These are phyloP conservation scores for Cucumis cinereus DNA, from an alignment of 306 rosid species.

Conservation along the genomic window DNA sequence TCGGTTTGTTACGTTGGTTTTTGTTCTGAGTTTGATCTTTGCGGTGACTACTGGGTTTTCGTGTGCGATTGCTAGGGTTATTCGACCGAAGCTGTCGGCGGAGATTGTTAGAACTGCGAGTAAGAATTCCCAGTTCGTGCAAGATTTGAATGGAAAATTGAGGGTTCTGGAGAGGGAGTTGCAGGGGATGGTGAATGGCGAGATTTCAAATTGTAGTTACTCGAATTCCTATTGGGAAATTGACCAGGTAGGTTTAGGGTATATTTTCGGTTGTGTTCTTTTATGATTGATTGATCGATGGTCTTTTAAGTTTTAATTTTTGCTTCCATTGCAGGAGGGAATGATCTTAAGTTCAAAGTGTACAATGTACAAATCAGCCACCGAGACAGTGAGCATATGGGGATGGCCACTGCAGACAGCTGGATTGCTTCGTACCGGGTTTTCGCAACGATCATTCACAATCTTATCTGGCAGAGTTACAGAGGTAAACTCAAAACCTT, in stretches of 20 bases:
- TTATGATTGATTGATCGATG: not conserved
- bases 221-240: conserved; percentile 41
- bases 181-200: conserved; percentile 22
- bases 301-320: not conserved
- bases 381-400: conserved; percentile 66
- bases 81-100: conserved; percentile 27
- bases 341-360: conserved; percentile 55
- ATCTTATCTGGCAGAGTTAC: conserved; percentile 74
- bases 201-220: conserved; percentile 54
- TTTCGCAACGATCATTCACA: conserved; percentile 45
- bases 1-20: conserved; percentile 9
- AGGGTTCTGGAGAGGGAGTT: conserved; percentile 50
- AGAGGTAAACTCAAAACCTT: conserved; percentile 32
- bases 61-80: conserved; percentile 21
- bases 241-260: conserved; percentile 36
- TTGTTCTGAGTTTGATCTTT: conserved; percentile 32
- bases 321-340: conserved; percentile 42
- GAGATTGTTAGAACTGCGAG: conserved; percentile 32
- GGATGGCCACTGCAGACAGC: conserved; percentile 98
- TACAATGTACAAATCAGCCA: conserved; percentile 54
- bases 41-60: conserved; percentile 22
- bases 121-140: conserved; percentile 27
- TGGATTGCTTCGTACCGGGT: conserved; percentile 54
- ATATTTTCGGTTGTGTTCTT: not conserved
- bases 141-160: conserved; percentile 53